phyloP scores from a whole-genome alignment of 2,329 filamentous ascomycete species.

The Aspergillus texensis region DNA sequence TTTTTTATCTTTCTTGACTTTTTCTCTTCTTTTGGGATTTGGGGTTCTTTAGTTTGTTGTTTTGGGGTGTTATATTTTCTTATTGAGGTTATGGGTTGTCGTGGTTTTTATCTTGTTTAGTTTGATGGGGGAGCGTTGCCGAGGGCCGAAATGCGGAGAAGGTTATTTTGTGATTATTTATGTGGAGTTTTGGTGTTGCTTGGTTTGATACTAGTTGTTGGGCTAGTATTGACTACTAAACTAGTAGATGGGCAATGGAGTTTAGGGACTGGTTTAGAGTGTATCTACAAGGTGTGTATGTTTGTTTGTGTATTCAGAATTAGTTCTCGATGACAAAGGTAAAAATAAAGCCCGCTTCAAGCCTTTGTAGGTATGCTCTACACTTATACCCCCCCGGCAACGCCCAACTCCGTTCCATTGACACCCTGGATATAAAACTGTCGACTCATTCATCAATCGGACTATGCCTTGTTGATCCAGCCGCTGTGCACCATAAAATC shows the following conservation, averaged over 20 bases:
- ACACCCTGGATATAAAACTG: slow-evolving; percentile 4
- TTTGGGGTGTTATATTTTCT: neutral
- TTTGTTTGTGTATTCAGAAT: neutral
- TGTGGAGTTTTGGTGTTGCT: neutral
- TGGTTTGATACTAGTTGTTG: neutral
- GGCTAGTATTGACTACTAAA: neutral
- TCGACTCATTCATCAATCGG: slow-evolving; percentile 3
- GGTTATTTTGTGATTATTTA: slow-evolving; percentile 1
- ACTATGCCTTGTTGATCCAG: slow-evolving; percentile 82
- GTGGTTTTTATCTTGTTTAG: neutral
- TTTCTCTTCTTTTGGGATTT: neutral
- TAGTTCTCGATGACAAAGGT: neutral
- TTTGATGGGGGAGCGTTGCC: slow-evolving; percentile 5
- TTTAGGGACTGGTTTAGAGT: neutral
- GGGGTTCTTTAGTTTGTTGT: neutral
- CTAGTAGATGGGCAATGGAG: neutral
- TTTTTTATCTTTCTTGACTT: neutral
- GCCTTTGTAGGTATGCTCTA: neutral
- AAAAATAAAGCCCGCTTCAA: slow-evolving; percentile 1
- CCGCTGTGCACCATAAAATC: slow-evolving; percentile 93
- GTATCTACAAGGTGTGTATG: neutral
- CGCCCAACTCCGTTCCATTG: slow-evolving; percentile 18
- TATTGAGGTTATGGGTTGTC: neutral
- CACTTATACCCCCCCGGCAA: slow-evolving; percentile 4
- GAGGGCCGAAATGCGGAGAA: slow-evolving; percentile 18